phyloP scores from a whole-genome alignment of 345 rosid genomes.

The Lenwebbia sp. region DNA sequence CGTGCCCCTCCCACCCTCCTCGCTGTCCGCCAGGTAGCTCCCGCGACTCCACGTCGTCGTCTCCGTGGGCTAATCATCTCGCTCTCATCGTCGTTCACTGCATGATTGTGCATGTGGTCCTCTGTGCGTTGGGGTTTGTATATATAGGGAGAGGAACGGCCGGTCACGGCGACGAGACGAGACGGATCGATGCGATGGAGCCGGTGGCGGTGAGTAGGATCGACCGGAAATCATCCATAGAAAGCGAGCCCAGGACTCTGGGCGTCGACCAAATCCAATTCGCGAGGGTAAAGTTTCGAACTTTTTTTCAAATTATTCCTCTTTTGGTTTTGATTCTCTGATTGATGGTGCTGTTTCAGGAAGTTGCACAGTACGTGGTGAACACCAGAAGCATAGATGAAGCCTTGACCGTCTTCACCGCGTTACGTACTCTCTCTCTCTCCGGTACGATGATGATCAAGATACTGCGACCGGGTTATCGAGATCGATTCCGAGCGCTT shows the following conservation, averaged over 20 bases:
- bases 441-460: neutral
- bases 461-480: neutral
- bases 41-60: neutral
- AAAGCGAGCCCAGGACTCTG: slow-evolving; percentile 9
- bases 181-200: neutral
- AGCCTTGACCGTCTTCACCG: slow-evolving; percentile 1
- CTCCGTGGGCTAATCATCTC: neutral
- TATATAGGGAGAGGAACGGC: neutral
- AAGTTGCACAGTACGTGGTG: neutral
- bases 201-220: neutral
- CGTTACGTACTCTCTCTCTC: neutral
- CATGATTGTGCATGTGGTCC: neutral
- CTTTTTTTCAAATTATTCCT: no score
- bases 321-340: neutral
- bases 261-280: neutral
- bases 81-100: neutral
- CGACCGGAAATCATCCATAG: slow-evolving; percentile 3
- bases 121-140: no score
- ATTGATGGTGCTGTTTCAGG: neutral
- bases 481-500: neutral
- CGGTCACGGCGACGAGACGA: no score
- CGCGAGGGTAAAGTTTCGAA: slow-evolving; percentile 1
- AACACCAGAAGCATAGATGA: slow-evolving; percentile 1
- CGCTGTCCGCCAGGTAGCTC: neutral
- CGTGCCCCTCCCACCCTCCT: neutral